Base-by-base conservation (phyloP, 2,329 filamentous ascomycete species). In the Myriosclerotinia curreyana region DNA sequence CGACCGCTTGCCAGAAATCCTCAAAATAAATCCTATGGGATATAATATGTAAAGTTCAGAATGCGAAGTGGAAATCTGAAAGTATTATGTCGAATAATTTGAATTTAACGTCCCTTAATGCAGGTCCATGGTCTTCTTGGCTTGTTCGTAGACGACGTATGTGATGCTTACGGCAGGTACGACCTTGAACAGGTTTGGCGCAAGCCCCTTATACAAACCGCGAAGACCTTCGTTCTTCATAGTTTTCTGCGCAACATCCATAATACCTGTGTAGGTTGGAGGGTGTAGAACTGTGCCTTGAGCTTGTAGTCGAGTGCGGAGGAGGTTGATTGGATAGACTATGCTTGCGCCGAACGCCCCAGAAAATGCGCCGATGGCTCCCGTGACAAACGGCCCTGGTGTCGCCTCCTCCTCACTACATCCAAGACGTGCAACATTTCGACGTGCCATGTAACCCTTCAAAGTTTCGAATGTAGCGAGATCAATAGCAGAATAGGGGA, bases 401-500 rank as follows among this genome's bases (percentile, higher is more conserved):
- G 85, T 77, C 49, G 91, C 87, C 70, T 96, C 92, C 69, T 96
- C 91, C 75, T 96, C 91, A 72, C 92, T 88, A 69, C 90, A 87
- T 51, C 87, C 86, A 12, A 84, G 77, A 42, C 82, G 78, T 65
- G 84, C 86, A 15, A 92, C 90, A 73, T 92, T 90, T 68, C 88
- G 87, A 5, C 78, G 78, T 42, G 89, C 84, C 68, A 96, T 86
- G 9, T 82, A 82, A 55, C 84, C 86, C 78, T 99, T 99, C 67
- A 97, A 83, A 66, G 95, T 86, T 77, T 99, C 95, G 73, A 98
- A 99, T 0, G 92, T 96, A 69, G 91, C 92, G 73, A 99, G 88
- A 74, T 99, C 95, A 74, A 99, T 96, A 58, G 95, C 95, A 50
- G 92, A 94, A 76, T 98, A 99, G 0, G 95, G 95, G 72, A 99